These are phyloP conservation scores for Filobasidium floriforme DNA, from an alignment of 768 basidiomycete species.

Conservation along the genomic window DNA sequence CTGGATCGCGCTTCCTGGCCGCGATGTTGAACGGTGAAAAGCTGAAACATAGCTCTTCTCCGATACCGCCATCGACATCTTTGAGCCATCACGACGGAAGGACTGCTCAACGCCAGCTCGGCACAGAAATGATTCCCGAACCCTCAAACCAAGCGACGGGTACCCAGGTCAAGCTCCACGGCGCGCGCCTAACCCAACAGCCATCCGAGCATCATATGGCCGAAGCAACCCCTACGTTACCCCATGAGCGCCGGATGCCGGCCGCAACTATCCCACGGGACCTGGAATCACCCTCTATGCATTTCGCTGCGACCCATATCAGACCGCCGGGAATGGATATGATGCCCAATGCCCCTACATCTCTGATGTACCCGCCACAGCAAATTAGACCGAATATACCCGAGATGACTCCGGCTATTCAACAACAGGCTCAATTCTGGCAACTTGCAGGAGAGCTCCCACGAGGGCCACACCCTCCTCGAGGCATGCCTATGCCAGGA, in stretches of 20 bases:
- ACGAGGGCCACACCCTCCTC: background rate
- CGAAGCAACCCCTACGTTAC: too few relatives aligned
- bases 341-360: background rate
- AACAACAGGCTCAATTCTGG: conserved; percentile 2
- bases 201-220: too few relatives aligned
- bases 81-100: background rate
- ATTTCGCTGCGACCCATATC: too few relatives aligned
- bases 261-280: too few relatives aligned
- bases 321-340: background rate
- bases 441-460: conserved; percentile 1
- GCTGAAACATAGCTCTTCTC: background rate
- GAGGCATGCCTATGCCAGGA: background rate
- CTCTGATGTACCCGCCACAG: background rate
- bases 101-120: background rate
- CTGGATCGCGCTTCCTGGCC: background rate
- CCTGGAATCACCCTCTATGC: too few relatives aligned
- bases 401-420: background rate
- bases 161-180: too few relatives aligned
- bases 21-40: conserved; percentile 7
- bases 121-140: too few relatives aligned
- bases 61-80: background rate
- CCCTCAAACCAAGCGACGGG: too few relatives aligned
- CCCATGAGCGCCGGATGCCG: too few relatives aligned
- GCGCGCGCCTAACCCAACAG: too few relatives aligned
- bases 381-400: background rate